phyloP scores from a whole-genome alignment of 345 rosid species.

The Salix exigua region DNA sequence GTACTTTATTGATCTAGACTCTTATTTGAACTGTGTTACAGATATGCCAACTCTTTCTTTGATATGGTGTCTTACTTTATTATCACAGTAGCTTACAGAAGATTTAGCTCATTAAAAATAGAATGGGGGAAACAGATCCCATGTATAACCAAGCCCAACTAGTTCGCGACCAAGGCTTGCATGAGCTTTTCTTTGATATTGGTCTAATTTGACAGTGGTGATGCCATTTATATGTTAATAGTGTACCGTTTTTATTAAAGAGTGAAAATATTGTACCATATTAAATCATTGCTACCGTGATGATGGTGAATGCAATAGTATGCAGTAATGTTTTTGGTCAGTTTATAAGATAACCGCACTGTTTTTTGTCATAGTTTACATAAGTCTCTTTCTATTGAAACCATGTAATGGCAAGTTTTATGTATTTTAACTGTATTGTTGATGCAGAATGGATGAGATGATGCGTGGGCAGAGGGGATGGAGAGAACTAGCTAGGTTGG shows the following conservation, averaged over 20 bases:
- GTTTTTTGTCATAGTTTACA: not conserved
- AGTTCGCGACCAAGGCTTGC: not conserved
- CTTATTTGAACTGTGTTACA: not conserved
- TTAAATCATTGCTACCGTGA: not conserved
- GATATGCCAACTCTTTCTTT: not conserved
- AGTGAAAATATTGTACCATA: not conserved
- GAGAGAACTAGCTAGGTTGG: conserved; percentile 79
- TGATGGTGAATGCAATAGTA: not conserved
- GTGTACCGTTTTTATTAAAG: not conserved
- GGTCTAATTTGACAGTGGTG: not conserved
- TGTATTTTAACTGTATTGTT: not conserved
- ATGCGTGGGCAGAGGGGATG: conserved; percentile 96
- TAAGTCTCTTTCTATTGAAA: not conserved
- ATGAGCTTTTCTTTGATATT: not conserved
- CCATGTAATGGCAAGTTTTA: not conserved
- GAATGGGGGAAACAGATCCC: not conserved
- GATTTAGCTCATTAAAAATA: not conserved
- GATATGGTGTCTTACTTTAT: not conserved
- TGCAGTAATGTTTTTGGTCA: not conserved
- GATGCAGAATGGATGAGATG: conserved; percentile 93
- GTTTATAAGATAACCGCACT: not conserved
- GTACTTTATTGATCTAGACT: not conserved
- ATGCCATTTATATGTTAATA: not conserved
- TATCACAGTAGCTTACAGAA: not conserved
- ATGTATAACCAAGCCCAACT: not conserved